Evolutionary conservation across 345 rosid genomes (phyloP).

Genomic region (Carallia pectinifolia): DNA sequence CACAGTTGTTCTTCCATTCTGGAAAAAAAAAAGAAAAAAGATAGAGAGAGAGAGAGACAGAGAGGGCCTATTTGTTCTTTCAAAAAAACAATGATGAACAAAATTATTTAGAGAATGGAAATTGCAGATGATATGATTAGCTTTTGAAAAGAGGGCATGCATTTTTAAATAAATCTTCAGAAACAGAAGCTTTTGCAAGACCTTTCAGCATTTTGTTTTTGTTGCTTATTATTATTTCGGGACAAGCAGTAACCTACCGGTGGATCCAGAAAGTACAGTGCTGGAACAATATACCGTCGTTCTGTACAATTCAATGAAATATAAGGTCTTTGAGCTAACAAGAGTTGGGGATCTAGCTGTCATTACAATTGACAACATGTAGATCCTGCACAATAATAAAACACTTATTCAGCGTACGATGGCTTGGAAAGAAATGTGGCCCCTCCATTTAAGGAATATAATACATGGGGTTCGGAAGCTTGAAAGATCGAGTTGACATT

Average conservation of each 20-base stretch:
- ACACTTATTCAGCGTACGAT: neutral
- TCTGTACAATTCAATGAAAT: neutral
- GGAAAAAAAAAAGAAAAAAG: too few relatives aligned
- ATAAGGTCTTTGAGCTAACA: neutral
- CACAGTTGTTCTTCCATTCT: too few relatives aligned
- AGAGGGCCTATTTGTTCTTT: too few relatives aligned
- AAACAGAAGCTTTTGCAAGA: neutral
- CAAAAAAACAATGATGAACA: too few relatives aligned
- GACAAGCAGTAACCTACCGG: neutral
- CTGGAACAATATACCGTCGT: neutral
- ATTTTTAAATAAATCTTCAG: too few relatives aligned
- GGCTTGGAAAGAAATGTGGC: neutral
- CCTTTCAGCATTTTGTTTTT: too few relatives aligned
- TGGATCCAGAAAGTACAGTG: neutral
- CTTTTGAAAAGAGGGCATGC: too few relatives aligned
- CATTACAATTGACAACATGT: slow-evolving; percentile 12
- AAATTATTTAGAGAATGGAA: too few relatives aligned
- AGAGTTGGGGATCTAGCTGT: slow-evolving; percentile 4
- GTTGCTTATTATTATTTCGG: too few relatives aligned
- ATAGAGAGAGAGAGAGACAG: too few relatives aligned
- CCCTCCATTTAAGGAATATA: slow-evolving; percentile 30
- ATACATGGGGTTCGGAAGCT: slow-evolving; percentile 90
- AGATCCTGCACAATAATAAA: neutral
- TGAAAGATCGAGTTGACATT: slow-evolving; percentile 70
- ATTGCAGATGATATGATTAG: too few relatives aligned